Conservation (phyloP, 108 stramenopile species). For the Conticribra weissflogii region DNA sequence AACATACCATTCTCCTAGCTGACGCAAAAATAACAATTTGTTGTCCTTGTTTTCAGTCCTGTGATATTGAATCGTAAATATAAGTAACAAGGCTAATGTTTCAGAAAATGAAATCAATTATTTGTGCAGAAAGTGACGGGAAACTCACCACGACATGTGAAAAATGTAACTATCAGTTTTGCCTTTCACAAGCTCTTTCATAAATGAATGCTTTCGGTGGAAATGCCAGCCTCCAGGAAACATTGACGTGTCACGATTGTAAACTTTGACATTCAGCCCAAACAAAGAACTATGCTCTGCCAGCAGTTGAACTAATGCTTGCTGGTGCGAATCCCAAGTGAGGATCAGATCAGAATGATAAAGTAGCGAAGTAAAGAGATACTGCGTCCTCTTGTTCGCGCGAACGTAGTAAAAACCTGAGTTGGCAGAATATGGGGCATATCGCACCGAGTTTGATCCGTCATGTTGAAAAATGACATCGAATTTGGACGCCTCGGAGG, state of each 20-base stretch:
- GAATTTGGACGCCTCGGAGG: slow-evolving; percentile 31
- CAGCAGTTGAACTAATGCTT: slow-evolving; percentile 64
- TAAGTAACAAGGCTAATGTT: background rate
- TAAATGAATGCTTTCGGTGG: slow-evolving; percentile 45
- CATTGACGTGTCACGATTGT: slow-evolving; percentile 56
- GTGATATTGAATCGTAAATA: slow-evolving; percentile 22
- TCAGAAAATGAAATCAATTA: no score
- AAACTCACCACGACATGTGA: slow-evolving; percentile 50
- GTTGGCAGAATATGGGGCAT: slow-evolving; percentile 66
- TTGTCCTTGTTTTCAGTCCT: slow-evolving; percentile 86
- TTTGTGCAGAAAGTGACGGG: no score
- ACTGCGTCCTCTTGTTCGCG: slow-evolving; percentile 63
- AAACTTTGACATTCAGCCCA: slow-evolving; percentile 80
- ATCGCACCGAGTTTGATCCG: slow-evolving; percentile 62
- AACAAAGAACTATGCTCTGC: slow-evolving; percentile 69
- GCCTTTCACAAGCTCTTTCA: slow-evolving; percentile 48
- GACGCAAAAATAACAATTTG: slow-evolving; percentile 75
- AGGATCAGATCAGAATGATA: slow-evolving; percentile 69
- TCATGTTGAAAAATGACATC: slow-evolving; percentile 86
- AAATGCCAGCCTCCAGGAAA: slow-evolving; percentile 70
- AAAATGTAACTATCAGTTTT: slow-evolving; percentile 49
- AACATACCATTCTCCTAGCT: slow-evolving; percentile 84
- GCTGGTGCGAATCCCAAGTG: slow-evolving; percentile 74
- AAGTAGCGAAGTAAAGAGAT: slow-evolving; percentile 67
- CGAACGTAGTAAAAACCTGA: slow-evolving; percentile 91